Evolutionary conservation across 2,329 filamentous ascomycete species (phyloP).

Genomic region (Phoma sp.): DNA sequence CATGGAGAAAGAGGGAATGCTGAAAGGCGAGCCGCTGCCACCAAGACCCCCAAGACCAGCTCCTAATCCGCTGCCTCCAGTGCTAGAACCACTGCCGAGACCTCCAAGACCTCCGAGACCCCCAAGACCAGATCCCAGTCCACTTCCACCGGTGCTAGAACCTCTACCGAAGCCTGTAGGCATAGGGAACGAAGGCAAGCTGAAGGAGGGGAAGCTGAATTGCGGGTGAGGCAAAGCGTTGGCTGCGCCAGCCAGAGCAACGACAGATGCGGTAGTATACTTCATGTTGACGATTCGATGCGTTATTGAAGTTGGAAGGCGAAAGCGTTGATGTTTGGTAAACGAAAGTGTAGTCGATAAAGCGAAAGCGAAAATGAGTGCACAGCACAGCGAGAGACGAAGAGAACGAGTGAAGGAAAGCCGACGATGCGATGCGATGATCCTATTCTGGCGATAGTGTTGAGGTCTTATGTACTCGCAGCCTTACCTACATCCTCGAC

Average conservation of each 20-base stretch:
- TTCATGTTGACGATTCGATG: conserved; percentile 30
- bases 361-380: conserved; percentile 24
- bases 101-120: neutral
- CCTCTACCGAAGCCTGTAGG: conserved; percentile 12
- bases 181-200: conserved; percentile 21
- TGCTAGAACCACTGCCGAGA: neutral
- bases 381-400: conserved; percentile 27
- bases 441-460: neutral
- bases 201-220: conserved; percentile 20
- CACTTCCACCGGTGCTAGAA: neutral
- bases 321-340: neutral
- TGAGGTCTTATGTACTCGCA: conserved; percentile 1
- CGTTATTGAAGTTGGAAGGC: neutral
- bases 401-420: conserved; percentile 16
- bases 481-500: neutral
- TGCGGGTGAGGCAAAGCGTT: conserved; percentile 32
- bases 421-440: conserved; percentile 11
- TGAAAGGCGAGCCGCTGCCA: neutral
- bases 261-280: conserved; percentile 23
- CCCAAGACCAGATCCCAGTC: neutral
- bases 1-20: too few species aligned
- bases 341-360: conserved; percentile 1
- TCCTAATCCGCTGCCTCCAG: neutral
- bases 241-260: conserved; percentile 29
- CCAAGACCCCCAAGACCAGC: neutral